A percentile compares a stretch with the other conserved stretches of the same genome.
These are phyloP conservation scores for Ricinus communis DNA, from an alignment of 345 rosid genomes.

Conservation along the genomic window DNA sequence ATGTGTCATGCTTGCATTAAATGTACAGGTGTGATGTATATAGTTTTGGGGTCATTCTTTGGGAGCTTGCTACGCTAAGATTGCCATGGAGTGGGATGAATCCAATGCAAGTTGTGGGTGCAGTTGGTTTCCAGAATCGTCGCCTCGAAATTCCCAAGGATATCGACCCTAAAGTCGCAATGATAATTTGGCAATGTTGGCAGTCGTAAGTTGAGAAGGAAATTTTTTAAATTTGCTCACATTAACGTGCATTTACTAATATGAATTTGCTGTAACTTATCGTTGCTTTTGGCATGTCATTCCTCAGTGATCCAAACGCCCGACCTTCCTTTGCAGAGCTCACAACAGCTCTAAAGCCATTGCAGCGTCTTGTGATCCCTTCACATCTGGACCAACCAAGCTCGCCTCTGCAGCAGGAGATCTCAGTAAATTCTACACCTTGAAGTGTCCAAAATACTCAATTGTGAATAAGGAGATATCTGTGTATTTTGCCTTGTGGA, in stretches of 20 bases:
- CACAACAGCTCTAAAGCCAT: conserved; percentile 66
- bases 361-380: conserved; percentile 71
- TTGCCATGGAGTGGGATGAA: conserved; percentile 98
- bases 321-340: conserved; percentile 89
- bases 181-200: conserved; percentile 93
- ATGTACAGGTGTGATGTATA: conserved; percentile 87
- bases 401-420: conserved; percentile 48
- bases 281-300: not conserved
- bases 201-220: conserved; percentile 62
- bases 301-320: conserved; percentile 77
- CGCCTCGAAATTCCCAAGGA: conserved; percentile 97
- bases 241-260: not conserved
- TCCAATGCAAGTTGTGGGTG: conserved; percentile 99
- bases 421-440: conserved; percentile 62
- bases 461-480: conserved; percentile 40
- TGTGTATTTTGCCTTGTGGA: conserved; percentile 36
- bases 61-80: conserved; percentile 97
- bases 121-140: conserved; percentile 97
- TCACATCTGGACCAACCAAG: conserved; percentile 50
- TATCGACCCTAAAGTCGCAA: conserved; percentile 81
- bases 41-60: conserved; percentile 93
- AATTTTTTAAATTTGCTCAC: not conserved
- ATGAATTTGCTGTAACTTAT: conserved; percentile 2
- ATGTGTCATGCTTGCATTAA: conserved; percentile 15
- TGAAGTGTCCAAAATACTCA: conserved; percentile 33